phyloP scores from a whole-genome alignment of 148 eudicot genomes.

The Rhododendron ferrugineum region DNA sequence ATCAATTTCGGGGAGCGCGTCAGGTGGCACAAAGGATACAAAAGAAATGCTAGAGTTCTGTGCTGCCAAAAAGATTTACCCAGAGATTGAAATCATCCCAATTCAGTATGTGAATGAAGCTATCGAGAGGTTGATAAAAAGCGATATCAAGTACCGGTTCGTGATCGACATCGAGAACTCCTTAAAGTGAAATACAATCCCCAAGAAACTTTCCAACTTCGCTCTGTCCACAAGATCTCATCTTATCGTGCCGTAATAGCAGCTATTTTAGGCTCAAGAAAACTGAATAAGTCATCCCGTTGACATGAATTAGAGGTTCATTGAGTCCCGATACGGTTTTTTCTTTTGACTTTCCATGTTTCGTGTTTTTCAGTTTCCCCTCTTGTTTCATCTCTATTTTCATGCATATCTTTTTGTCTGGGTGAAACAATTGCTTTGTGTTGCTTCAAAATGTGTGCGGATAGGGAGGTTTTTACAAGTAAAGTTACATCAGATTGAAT shows the following conservation, averaged over 20 bases:
- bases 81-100: constrained; percentile 60
- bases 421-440: neutral
- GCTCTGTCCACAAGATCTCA: neutral
- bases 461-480: neutral
- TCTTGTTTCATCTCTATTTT: neutral
- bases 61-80: constrained; percentile 51
- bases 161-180: constrained; percentile 74
- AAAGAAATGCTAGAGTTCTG: constrained; percentile 80
- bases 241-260: neutral
- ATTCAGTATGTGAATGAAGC: constrained; percentile 75
- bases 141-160: constrained; percentile 67
- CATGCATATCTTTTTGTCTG: neutral
- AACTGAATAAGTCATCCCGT: neutral
- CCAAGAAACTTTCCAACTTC: neutral
- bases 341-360: neutral
- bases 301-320: neutral
- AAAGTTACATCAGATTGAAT: neutral
- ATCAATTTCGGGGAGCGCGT: constrained; percentile 54
- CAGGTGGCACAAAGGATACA: constrained; percentile 68
- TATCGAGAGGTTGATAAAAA: constrained; percentile 56
- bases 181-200: constrained; percentile 29
- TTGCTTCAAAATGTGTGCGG: neutral
- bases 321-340: neutral
- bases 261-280: neutral
- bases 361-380: neutral